Evolutionary conservation across 768 basidiomycete species (phyloP).

Genomic region (Amanita polypyramis): DNA sequence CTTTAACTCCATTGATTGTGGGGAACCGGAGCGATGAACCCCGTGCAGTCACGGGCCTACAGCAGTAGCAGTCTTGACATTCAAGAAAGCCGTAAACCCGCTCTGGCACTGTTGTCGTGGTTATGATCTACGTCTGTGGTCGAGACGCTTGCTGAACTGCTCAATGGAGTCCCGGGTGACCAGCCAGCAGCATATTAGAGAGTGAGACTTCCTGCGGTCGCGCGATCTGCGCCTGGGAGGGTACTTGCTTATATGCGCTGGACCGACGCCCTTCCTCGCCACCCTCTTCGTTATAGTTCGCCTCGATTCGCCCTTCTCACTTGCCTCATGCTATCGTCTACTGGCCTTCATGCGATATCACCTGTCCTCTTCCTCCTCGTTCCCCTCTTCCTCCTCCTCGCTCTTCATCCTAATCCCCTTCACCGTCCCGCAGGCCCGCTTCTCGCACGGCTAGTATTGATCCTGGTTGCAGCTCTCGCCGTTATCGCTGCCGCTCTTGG

Average conservation of each 20-base stretch:
- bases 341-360: conserved; percentile 6
- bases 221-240: background rate
- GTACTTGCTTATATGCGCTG: background rate
- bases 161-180: background rate
- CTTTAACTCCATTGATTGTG: background rate
- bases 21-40: background rate
- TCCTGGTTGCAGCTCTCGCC: conserved; percentile 12
- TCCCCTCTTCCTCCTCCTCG: conserved; percentile 13
- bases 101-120: background rate
- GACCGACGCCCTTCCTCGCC: background rate
- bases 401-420: conserved; percentile 7
- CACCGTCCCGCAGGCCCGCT: background rate
- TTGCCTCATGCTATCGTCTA: background rate
- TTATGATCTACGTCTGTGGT: background rate
- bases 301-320: background rate
- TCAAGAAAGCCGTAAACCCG: background rate
- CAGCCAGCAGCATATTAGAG: background rate
- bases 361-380: conserved; percentile 13
- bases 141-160: too few species aligned
- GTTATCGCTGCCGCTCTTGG: conserved; percentile 14
- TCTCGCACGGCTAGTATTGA: conserved; percentile 9
- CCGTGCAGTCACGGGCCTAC: background rate
- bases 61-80: background rate
- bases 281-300: background rate
- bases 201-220: too few species aligned